Conservation (phyloP, 805 yeast genomes). For the Candida parachauliodes region DNA sequence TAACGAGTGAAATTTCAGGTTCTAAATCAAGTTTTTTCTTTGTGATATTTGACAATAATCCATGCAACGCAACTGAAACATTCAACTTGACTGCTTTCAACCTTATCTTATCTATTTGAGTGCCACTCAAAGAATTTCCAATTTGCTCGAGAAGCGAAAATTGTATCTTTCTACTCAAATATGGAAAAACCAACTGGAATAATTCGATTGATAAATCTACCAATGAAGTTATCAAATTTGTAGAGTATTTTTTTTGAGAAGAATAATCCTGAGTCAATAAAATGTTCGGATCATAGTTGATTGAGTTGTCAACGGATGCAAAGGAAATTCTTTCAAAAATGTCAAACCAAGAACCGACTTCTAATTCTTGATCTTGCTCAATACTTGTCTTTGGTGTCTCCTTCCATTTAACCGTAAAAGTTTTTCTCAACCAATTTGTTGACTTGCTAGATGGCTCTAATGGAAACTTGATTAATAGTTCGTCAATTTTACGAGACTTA, state of each 20-base stretch:
- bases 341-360: constrained; percentile 28
- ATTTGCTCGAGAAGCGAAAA: constrained; percentile 82
- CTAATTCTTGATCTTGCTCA: constrained; percentile 16
- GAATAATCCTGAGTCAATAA: constrained; percentile 26
- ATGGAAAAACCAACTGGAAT: constrained; percentile 67
- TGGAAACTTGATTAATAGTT: constrained; percentile 27
- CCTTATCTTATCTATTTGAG: constrained; percentile 30
- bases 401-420: constrained; percentile 6
- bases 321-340: constrained; percentile 23
- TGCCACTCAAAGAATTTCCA: constrained; percentile 47
- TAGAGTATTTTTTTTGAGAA: constrained; percentile 18
- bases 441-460: not conserved
- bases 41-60: constrained; percentile 28
- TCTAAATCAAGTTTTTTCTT: constrained; percentile 20
- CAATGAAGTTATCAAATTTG: constrained; percentile 34
- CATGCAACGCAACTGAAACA: constrained; percentile 60
- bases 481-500: constrained; percentile 27
- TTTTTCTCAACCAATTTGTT: constrained; percentile 8
- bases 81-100: constrained; percentile 56
- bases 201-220: constrained; percentile 79
- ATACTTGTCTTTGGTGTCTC: constrained; percentile 19
- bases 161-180: constrained; percentile 73
- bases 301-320: constrained; percentile 21
- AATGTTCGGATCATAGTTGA: constrained; percentile 31
- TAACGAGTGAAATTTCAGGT: constrained; percentile 35